Percentiles rank a stretch among this genome's conserved stretches.
Evolutionary conservation across 1,284 basidiomycete genomes (phyloP).

Genomic region (Caloboletus inedulis): DNA sequence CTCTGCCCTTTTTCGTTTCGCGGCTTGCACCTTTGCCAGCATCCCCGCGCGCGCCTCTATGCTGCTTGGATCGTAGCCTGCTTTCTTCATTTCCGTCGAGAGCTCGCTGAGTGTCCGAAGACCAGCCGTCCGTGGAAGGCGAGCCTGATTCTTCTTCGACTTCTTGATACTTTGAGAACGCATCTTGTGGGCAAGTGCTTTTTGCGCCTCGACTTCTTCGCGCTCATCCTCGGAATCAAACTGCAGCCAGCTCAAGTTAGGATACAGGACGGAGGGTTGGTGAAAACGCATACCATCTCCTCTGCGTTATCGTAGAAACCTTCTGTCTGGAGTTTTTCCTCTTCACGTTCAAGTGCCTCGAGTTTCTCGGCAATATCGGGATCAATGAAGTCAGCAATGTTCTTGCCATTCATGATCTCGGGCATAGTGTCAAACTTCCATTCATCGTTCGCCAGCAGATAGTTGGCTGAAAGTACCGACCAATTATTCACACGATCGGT

Average conservation of each 20-base stretch:
- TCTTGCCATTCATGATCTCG: constrained; percentile 98
- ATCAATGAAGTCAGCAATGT: constrained; percentile 98
- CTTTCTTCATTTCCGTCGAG: constrained; percentile 75
- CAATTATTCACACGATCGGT: neutral
- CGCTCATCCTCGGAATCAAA: constrained; percentile 92
- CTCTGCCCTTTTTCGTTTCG: constrained; percentile 68
- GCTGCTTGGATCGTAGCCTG: constrained; percentile 85
- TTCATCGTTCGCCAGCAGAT: constrained; percentile 84
- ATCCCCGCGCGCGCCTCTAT: constrained; percentile 86
- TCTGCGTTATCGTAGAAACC: constrained; percentile 93
- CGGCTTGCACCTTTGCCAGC: constrained; percentile 75
- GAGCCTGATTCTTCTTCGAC: constrained; percentile 81
- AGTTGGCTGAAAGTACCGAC: constrained; percentile 63
- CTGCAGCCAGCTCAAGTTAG: constrained; percentile 37
- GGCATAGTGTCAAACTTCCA: constrained; percentile 98
- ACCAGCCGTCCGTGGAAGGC: constrained; percentile 83
- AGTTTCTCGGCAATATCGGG: constrained; percentile 98
- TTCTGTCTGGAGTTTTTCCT: constrained; percentile 89
- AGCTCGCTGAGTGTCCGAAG: constrained; percentile 88
- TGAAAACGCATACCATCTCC: constrained; percentile 60
- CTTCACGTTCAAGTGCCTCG: constrained; percentile 95
- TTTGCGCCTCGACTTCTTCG: constrained; percentile 67
- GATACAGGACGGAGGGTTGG: neutral
- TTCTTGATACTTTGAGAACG: constrained; percentile 82
- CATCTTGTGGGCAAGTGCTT: constrained; percentile 71